Conservation (phyloP, 768 basidiomycete species). For the Dioszegia crocea region DNA sequence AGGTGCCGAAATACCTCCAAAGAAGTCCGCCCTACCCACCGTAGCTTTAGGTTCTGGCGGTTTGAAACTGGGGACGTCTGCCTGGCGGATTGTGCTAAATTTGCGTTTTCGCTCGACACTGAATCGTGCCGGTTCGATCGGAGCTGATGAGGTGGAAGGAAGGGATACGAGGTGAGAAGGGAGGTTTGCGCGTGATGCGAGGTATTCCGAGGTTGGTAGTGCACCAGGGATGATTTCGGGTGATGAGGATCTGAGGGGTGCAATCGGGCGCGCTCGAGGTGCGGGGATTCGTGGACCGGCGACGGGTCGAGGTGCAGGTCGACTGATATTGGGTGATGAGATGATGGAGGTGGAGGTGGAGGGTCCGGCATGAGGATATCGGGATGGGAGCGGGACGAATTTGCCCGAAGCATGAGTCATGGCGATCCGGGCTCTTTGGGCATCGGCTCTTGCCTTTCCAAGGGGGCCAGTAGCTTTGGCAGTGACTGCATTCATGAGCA, state of each 20-base stretch:
- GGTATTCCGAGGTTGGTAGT: constrained; percentile 3
- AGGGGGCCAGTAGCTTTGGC: constrained; percentile 12
- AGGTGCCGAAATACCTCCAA: background rate
- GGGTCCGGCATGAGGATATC: background rate
- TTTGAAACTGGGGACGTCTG: constrained; percentile 14
- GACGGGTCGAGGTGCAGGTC: background rate
- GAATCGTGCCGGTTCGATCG: background rate
- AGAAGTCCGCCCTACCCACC: constrained; percentile 14
- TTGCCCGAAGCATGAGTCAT: constrained; percentile 37
- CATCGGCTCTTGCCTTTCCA: constrained; percentile 32
- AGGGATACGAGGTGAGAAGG: constrained; percentile 14
- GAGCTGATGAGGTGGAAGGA: background rate
- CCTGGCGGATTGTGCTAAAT: constrained; percentile 9
- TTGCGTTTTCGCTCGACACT: constrained; percentile 4
- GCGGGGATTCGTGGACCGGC: background rate
- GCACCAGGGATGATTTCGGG: constrained; percentile 17
- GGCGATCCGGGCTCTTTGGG: constrained; percentile 32
- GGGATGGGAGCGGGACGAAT: constrained; percentile 26
- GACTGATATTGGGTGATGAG: background rate
- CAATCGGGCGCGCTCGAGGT: background rate
- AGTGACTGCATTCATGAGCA: background rate
- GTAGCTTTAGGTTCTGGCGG: constrained; percentile 8
- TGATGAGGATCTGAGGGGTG: background rate
- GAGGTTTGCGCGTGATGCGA: constrained; percentile 2
- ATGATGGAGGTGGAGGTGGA: background rate